phyloP scores from a whole-genome alignment of 2,329 filamentous ascomycete genomes.

The Chaetomiaceae sp. region DNA sequence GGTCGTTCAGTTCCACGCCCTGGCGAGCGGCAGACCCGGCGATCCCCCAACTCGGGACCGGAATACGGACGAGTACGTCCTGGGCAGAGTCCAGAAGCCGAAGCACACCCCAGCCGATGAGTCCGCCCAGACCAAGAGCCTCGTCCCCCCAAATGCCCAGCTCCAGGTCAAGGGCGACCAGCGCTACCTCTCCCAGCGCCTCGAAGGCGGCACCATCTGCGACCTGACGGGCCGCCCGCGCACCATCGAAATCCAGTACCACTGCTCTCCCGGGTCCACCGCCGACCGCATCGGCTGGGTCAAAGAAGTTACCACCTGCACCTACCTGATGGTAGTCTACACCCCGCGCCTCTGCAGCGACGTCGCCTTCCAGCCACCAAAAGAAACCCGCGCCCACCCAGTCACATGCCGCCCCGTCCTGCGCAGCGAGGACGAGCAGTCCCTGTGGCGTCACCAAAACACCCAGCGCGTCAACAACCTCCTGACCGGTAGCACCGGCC shows the following conservation, averaged over 20 bases:
- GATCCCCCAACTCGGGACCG: constrained; percentile 75
- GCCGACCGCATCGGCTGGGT: constrained; percentile 82
- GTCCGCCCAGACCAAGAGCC: constrained; percentile 18
- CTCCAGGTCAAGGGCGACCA: constrained; percentile 79
- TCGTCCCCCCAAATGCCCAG: constrained; percentile 50
- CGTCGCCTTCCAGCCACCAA: constrained; percentile 77
- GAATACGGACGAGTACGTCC: constrained; percentile 67
- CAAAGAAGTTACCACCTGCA: constrained; percentile 86
- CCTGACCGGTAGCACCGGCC: constrained; percentile 34
- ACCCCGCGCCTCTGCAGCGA: constrained; percentile 86
- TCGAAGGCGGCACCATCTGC: constrained; percentile 76
- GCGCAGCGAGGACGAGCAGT: constrained; percentile 44
- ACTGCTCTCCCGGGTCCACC: constrained; percentile 70
- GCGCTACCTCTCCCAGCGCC: constrained; percentile 77
- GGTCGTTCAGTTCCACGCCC: constrained; percentile 85
- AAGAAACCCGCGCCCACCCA: constrained; percentile 68
- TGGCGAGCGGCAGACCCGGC: constrained; percentile 60
- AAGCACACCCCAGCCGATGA: constrained; percentile 16
- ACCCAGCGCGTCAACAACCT: constrained; percentile 30
- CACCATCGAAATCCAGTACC: constrained; percentile 77
- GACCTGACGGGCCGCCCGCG: constrained; percentile 79
- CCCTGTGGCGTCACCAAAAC: constrained; percentile 32
- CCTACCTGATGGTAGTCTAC: constrained; percentile 89
- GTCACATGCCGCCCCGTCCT: constrained; percentile 75
- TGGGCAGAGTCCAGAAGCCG: constrained; percentile 55